Evolutionary conservation across 768 basidiomycete genomes (phyloP), one percentile per base, ranked within the genome.

Genomic region (Agaricus bisporus): DNA sequence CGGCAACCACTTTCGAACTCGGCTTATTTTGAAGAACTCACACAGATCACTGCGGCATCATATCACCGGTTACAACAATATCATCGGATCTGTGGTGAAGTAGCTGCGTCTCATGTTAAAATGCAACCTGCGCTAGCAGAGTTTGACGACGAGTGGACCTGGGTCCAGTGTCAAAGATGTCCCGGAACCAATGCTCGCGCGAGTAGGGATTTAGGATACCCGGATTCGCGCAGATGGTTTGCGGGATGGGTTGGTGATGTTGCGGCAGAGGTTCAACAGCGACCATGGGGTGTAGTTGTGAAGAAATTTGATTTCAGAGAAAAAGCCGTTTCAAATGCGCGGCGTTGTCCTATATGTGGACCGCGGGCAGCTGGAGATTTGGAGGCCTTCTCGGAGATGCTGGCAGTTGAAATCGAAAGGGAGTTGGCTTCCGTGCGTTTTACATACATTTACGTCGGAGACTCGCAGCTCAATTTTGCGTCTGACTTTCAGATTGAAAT

Each of bases 61-160:
- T 69, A 72, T 51, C 66, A 70, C 61, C 71, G 70, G 25, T 64
- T 78, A 35, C 69, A 73, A 43, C 64, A 70, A 32, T 78, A 76
- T 57, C 73, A 75, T 58, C 62, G 64, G 36, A 51, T 62, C 29
- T 76, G 75, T 56, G 73, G 70, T 6, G 63, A 68, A 41, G 66
- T 67, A 5, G 72, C 69, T 10, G 61, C 59, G 42, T 67, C 63
- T 18, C 62, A 63, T 29, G 63, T 56, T 6, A 47, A 59, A 48
- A 56, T 65, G 20, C 65, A 69, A 47, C 65, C 63, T 41, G 65
- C 64, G 17, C 48, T 64, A 17, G 55, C 62, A 41, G 66, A 66
- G 52, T 46, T 51, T 39, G 63, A 65, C 36, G 68, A 70, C 28
- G 52, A 58, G 12, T 71, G 68, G 68, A 58, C 62, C 10, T 73